Conservation (phyloP, 2,329 filamentous ascomycete genomes). For the Diaporthe australafricana region DNA sequence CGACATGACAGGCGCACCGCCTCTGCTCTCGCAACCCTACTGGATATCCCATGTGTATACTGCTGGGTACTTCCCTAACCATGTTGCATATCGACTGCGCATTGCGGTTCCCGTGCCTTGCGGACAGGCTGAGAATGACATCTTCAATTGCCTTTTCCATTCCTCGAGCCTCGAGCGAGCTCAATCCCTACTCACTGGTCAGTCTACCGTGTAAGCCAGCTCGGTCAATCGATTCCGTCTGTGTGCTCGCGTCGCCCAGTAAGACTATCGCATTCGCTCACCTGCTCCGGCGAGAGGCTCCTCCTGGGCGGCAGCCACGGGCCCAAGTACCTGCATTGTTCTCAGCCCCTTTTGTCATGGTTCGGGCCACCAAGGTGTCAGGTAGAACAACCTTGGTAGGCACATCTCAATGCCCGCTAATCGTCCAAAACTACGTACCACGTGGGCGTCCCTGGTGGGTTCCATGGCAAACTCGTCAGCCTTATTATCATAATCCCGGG, state of each 20-base stretch:
- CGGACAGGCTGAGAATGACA: neutral
- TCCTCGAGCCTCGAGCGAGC: neutral
- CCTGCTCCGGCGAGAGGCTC: constrained; percentile 2
- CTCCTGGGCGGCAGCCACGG: neutral
- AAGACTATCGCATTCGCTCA: constrained; percentile 15
- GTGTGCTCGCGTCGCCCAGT: neutral
- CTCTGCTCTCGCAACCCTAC: neutral
- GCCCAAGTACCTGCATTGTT: constrained; percentile 20
- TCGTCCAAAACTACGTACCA: constrained; percentile 9
- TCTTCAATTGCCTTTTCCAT: neutral
- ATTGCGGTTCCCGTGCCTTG: neutral
- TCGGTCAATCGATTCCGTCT: too few species aligned
- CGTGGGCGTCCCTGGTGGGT: constrained; percentile 27
- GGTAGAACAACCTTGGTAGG: neutral
- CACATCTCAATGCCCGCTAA: constrained; percentile 4
- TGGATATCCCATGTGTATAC: neutral
- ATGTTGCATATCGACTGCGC: neutral
- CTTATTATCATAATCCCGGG: constrained; percentile 7
- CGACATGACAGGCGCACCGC: neutral
- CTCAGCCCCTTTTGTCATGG: neutral
- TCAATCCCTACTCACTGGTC: neutral
- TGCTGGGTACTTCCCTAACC: neutral
- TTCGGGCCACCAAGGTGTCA: constrained; percentile 15
- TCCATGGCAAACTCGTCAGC: constrained; percentile 2
- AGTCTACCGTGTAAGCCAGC: too few species aligned